phyloP scores from a whole-genome alignment of 192 early-diverging fungal species.

The Coemansia sp. region DNA sequence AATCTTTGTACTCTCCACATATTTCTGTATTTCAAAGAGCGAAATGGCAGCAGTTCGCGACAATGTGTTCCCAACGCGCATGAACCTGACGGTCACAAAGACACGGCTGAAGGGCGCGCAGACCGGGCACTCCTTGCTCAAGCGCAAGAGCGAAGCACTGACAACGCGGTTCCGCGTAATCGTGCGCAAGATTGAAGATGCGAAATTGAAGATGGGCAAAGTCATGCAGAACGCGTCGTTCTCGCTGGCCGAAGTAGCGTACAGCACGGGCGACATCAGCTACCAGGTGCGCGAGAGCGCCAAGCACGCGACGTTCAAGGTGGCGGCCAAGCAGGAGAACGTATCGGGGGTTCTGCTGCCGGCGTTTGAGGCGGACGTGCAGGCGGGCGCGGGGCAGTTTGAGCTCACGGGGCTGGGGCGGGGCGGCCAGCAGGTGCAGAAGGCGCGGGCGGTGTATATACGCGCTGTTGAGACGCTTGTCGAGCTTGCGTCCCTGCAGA shows the following conservation, averaged over 20 bases:
- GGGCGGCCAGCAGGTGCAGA: conserved; percentile 96
- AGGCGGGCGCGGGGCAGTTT: conserved; percentile 88
- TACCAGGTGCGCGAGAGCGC: conserved; percentile 96
- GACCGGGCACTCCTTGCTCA: conserved; percentile 95
- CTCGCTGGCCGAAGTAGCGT: conserved; percentile 95
- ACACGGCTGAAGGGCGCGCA: conserved; percentile 94
- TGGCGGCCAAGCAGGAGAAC: conserved; percentile 92
- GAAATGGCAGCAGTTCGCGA: conserved; percentile 71
- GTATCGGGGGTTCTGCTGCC: conserved; percentile 97
- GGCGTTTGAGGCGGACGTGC: conserved; percentile 73
- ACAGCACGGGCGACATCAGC: conserved; percentile 95
- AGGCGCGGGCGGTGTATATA: conserved; percentile 90
- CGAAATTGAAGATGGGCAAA: conserved; percentile 98
- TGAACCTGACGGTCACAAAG: conserved; percentile 97
- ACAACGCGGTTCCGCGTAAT: conserved; percentile 94
- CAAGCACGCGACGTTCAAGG: conserved; percentile 87
- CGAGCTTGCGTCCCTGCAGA: conserved; percentile 97
- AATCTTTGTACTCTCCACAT: no score
- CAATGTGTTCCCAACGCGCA: conserved; percentile 94
- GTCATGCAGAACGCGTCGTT: conserved; percentile 98
- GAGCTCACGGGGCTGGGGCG: conserved; percentile 98
- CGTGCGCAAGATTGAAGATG: conserved; percentile 96
- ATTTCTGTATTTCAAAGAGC: no score
- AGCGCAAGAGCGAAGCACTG: conserved; percentile 96
- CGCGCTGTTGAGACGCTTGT: conserved; percentile 95